Evolutionary conservation across 2,329 filamentous ascomycete species (phyloP), one percentile per base, ranked within the genome.

Genomic region (Acephala macrosclerotiorum): DNA sequence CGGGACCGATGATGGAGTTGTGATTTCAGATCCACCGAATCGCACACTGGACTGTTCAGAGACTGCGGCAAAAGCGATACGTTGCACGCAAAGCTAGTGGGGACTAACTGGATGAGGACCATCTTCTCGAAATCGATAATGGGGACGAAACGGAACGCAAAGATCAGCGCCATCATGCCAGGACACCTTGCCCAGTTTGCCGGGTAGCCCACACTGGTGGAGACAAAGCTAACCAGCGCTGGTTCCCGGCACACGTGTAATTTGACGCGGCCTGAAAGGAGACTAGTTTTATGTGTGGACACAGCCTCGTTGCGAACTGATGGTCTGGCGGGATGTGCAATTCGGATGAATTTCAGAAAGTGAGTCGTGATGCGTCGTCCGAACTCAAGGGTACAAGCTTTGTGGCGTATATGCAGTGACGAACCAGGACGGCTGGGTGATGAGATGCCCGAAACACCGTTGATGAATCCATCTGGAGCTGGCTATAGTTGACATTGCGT

Each of bases 221-320:
- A 49, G 18, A 9, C 45, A 20, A 49, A 26, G 45, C 57, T 59
- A 26, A 59, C 45, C 57, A 59, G 22, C 36, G 25, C 36, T 16
- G n/a, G 36, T 33, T 6, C 26, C 25, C 57, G 20, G n/a, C 38
- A 42, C 57, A 45, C 57, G 36, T 59, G 57, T 36, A 59, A 9
- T 38, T 59, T 45, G 36, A 49, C 57, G 57, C 36, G 57, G 33
- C 57, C 35, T 26, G 36, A 42, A 26, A 36, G 51, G 38, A 42
- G 14, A n/a, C 38, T 6, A 42, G 14, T 42, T 42, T 42, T 5
- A 42, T n/a, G 18, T 42, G 18, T 42, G 5, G 18, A 42, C 38
- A 42, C 45, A 49, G 45, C 45, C 45, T 22, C 20, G 4, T 42
- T 42, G 12, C 12, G 20, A 20, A 49, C 20, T 25, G 45, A 4